These are phyloP conservation scores for Kodamaea sp. DNA, from an alignment of 1,139 yeast species.

Conservation along the genomic window DNA sequence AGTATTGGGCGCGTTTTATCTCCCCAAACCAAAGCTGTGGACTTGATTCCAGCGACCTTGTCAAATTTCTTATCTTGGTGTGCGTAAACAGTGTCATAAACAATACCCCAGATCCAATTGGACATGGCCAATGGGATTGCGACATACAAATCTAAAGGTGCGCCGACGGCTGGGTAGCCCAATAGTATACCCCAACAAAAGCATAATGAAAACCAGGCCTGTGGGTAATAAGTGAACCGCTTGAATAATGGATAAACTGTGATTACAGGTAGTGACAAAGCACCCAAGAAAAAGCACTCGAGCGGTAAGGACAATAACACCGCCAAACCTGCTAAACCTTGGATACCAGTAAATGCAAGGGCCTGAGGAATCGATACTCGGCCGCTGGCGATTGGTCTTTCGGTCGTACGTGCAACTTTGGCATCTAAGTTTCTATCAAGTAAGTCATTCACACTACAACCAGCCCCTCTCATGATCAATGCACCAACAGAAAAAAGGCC, in stretches of 20 bases:
- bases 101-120: slow-evolving; percentile 89
- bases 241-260: slow-evolving; percentile 90
- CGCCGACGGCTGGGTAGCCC: slow-evolving; percentile 93
- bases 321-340: slow-evolving; percentile 71
- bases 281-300: slow-evolving; percentile 80
- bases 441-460: slow-evolving; percentile 92
- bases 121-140: slow-evolving; percentile 77
- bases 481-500: slow-evolving; percentile 79
- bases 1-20: slow-evolving; percentile 67
- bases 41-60: slow-evolving; percentile 82
- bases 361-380: slow-evolving; percentile 74
- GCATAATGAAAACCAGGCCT: slow-evolving; percentile 72
- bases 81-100: slow-evolving; percentile 93
- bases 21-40: slow-evolving; percentile 95
- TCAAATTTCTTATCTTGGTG: slow-evolving; percentile 95
- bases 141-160: slow-evolving; percentile 68
- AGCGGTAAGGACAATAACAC: slow-evolving; percentile 70
- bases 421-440: slow-evolving; percentile 79
- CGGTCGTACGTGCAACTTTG: slow-evolving; percentile 82
- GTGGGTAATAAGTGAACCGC: slow-evolving; percentile 93
- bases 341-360: slow-evolving; percentile 66
- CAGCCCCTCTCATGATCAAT: slow-evolving; percentile 93
- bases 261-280: slow-evolving; percentile 75
- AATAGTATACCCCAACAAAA: slow-evolving; percentile 94
- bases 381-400: slow-evolving; percentile 89